Evolutionary conservation across 441 rosid species (phyloP), one percentile per base, ranked within the genome.

Genomic region (Brassica balearica): DNA sequence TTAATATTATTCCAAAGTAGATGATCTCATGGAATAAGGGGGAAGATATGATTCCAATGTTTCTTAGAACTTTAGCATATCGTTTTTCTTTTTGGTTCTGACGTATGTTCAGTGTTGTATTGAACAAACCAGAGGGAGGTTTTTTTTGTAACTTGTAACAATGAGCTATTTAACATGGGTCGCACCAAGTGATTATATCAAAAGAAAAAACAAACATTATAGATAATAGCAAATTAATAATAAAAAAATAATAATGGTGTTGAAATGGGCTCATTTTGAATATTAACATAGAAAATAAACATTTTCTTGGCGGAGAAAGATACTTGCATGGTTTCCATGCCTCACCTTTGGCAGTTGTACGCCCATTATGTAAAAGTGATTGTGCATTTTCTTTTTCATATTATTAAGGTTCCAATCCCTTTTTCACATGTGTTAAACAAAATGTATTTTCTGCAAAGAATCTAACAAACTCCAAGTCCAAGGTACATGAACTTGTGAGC

Each of bases 401-500:
- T 70, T 4, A 34, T 36, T 55, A 17, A 62, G 61, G 4, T 25
- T 36, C 32, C 53, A 8, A 22, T 6, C 68, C 73, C 19, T 71
- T 48, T 59, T 43, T 3, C 56, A 23, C 53, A 62, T 68, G 59
- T 63, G 65, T 74, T 38, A 58, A 71, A 65, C 63, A 71, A 60
- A 17, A 43, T 76, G 5, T 68, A 25, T 5, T 59, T 15, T 59
- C 22, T 25, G 32, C 12, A 19, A 46, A 5, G 34, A 79, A 68
- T 61, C 64, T 62, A 73, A 68, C 74, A 73, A 62, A 27, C 38
- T 79, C 82, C 75, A 41, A 74, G 75, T 79, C 82, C 75, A 41
- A 74, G 75, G 78, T 74, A 3, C 82, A 79, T 79, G 78, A 69
- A 79, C 82, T 63, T 74, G 67, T 55, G 62, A 68, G 62, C 68